phyloP scores from a whole-genome alignment of 2,329 filamentous ascomycete species.

The Cercospora brassicicola region DNA sequence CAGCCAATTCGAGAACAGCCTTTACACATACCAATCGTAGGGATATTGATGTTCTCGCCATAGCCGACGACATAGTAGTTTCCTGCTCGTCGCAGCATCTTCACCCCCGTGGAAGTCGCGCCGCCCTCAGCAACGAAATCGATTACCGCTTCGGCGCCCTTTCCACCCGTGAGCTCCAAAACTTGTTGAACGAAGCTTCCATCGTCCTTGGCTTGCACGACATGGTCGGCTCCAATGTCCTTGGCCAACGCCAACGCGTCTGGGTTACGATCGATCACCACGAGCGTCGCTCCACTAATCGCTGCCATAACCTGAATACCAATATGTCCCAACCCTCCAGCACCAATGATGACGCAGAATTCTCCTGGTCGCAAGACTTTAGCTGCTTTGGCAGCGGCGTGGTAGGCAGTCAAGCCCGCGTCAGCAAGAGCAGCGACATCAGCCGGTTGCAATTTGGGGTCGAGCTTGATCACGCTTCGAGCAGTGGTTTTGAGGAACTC shows the following conservation, averaged over 20 bases:
- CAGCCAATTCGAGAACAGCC: no score
- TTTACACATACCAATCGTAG: conserved; percentile 6
- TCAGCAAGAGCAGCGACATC: conserved; percentile 33
- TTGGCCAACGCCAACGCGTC: conserved; percentile 31
- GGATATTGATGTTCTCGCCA: conserved; percentile 14
- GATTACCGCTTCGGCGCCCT: conserved; percentile 32
- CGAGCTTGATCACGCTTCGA: conserved; percentile 32
- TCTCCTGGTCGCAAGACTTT: conserved; percentile 30
- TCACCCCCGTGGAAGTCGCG: conserved; percentile 29
- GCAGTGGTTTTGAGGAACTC: conserved; percentile 33
- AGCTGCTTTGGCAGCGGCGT: conserved; percentile 30
- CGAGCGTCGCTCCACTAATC: conserved; percentile 30
- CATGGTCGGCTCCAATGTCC: conserved; percentile 31
- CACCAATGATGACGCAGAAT: conserved; percentile 30
- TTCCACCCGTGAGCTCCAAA: conserved; percentile 26
- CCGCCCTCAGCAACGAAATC: conserved; percentile 33
- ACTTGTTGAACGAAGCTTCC: conserved; percentile 31
- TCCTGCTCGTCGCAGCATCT: conserved; percentile 31
- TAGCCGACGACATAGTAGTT: conserved; percentile 33
- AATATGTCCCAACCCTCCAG: conserved; percentile 26
- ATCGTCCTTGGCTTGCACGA: conserved; percentile 22
- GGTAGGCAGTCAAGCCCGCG: conserved; percentile 32
- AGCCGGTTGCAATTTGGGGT: conserved; percentile 29
- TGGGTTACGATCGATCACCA: conserved; percentile 31
- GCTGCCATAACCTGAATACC: conserved; percentile 33